Percentiles rank a stretch among this genome's conserved stretches.
These are phyloP conservation scores for Lunularia cruciata DNA, from an alignment of 225 moss, liverwort and hornwort species.

Conservation along the genomic window DNA sequence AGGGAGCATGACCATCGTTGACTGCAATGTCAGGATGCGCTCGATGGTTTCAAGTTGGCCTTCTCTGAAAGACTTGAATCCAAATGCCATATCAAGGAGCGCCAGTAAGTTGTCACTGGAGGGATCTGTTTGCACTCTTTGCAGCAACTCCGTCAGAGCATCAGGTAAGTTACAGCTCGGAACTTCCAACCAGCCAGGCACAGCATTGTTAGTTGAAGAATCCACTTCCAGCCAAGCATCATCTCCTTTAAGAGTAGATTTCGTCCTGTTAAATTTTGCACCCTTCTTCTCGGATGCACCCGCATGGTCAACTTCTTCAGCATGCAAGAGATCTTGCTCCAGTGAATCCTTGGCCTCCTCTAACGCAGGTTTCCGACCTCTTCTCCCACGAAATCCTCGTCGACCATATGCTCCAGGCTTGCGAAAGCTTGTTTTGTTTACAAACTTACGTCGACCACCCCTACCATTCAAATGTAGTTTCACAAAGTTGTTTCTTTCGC, in stretches of 20 bases:
- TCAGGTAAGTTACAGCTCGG: conserved; percentile 23
- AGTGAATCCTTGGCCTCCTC: conserved; percentile 26
- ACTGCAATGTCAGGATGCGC: conserved; percentile 64
- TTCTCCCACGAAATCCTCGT: conserved; percentile 37
- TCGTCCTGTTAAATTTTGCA: conserved; percentile 22
- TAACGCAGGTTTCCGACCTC: conserved; percentile 30
- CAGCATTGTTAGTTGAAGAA: background rate
- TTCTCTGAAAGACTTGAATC: conserved; percentile 55
- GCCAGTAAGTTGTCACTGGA: conserved; percentile 53
- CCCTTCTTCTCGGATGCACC: conserved; percentile 41
- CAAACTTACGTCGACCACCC: conserved; percentile 77
- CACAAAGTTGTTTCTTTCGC: conserved; percentile 89
- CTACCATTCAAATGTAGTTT: conserved; percentile 80
- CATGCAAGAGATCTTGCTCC: conserved; percentile 25
- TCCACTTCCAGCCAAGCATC: conserved; percentile 64
- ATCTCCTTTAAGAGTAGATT: conserved; percentile 56
- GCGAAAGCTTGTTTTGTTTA: conserved; percentile 60
- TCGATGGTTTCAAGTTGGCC: conserved; percentile 71
- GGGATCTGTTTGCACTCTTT: conserved; percentile 38
- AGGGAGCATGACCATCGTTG: conserved; percentile 82
- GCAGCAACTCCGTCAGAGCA: conserved; percentile 40
- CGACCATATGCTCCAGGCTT: conserved; percentile 72
- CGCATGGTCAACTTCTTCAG: conserved; percentile 40
- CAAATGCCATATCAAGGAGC: conserved; percentile 60
- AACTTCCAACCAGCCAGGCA: conserved; percentile 12